Evolutionary conservation across 2,329 filamentous ascomycete species (phyloP).

Genomic region (Aspergillus caelatus): DNA sequence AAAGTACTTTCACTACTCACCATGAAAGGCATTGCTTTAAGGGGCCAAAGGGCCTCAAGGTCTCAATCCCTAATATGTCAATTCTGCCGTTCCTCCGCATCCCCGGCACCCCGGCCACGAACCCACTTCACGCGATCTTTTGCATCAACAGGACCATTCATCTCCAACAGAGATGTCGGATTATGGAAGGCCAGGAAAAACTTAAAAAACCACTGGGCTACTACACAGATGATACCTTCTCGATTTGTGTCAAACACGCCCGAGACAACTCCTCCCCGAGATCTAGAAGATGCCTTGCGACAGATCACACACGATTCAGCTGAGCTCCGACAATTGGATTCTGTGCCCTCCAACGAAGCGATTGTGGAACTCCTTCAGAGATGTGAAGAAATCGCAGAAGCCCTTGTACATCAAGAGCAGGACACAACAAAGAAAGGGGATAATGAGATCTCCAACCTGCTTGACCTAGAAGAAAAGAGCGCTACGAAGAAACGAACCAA

Average conservation of each 20-base stretch:
- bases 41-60: constrained; percentile 27
- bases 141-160: constrained; percentile 17
- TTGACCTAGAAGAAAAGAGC: constrained; percentile 45
- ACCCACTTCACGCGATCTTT: constrained; percentile 26
- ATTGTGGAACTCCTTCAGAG: constrained; percentile 38
- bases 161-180: constrained; percentile 14
- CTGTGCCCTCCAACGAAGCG: constrained; percentile 38
- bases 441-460: constrained; percentile 44
- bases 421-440: constrained; percentile 27
- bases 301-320: constrained; percentile 31
- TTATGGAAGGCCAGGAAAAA: constrained; percentile 23
- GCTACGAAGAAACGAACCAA: constrained; percentile 26
- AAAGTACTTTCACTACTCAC: constrained; percentile 11
- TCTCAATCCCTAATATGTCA: constrained; percentile 38
- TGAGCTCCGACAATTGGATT: constrained; percentile 31
- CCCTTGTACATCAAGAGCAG: constrained; percentile 31
- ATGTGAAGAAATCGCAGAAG: constrained; percentile 38
- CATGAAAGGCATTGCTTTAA: constrained; percentile 42
- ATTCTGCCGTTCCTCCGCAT: constrained; percentile 40
- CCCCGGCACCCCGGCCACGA: constrained; percentile 20
- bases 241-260: constrained; percentile 25
- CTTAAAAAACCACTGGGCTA: constrained; percentile 8
- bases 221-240: constrained; percentile 10
- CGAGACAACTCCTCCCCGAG: constrained; percentile 7
- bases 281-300: constrained; percentile 33